Evolutionary conservation across 2,329 filamentous ascomycete species (phyloP).

Genomic region (Ramularia collo-cygni): DNA sequence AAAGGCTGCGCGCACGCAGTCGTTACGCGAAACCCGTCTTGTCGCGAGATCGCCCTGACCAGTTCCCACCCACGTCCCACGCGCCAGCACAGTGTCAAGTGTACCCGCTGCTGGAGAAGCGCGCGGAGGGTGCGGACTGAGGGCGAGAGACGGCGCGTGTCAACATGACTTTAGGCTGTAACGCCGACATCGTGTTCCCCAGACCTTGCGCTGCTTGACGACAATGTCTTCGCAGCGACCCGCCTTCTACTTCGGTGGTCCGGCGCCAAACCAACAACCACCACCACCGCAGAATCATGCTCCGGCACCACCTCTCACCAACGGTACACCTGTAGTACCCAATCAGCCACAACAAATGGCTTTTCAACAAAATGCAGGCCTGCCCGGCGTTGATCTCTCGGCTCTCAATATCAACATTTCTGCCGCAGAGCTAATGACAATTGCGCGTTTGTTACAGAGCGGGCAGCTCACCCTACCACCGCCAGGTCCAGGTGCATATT

Average conservation of each 20-base stretch:
- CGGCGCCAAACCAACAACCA: conserved; percentile 5
- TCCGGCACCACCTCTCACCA: conserved; percentile 5
- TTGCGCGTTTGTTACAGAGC: conserved; percentile 22
- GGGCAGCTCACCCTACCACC: conserved; percentile 21
- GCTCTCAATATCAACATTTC: conserved; percentile 15
- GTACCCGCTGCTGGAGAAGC: no score
- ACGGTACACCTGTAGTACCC: conserved; percentile 6
- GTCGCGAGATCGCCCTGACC: background rate
- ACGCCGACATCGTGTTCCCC: no score
- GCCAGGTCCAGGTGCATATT: conserved; percentile 3
- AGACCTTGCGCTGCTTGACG: conserved; percentile 4
- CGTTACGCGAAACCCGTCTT: background rate
- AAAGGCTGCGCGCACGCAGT: no score
- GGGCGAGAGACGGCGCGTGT: no score
- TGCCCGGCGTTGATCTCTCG: conserved; percentile 18
- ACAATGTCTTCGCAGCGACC: conserved; percentile 17
- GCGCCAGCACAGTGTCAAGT: no score
- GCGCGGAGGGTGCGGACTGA: no score
- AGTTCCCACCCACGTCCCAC: no score
- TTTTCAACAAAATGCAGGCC: conserved; percentile 21
- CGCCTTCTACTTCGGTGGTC: conserved; percentile 12
- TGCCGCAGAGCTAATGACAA: conserved; percentile 23
- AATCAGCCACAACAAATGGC: conserved; percentile 9
- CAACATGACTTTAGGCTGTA: no score
- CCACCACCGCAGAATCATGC: conserved; percentile 8